Conservation (phyloP, 257 asterid genomes). For the Nyctanthes arbortristis region DNA sequence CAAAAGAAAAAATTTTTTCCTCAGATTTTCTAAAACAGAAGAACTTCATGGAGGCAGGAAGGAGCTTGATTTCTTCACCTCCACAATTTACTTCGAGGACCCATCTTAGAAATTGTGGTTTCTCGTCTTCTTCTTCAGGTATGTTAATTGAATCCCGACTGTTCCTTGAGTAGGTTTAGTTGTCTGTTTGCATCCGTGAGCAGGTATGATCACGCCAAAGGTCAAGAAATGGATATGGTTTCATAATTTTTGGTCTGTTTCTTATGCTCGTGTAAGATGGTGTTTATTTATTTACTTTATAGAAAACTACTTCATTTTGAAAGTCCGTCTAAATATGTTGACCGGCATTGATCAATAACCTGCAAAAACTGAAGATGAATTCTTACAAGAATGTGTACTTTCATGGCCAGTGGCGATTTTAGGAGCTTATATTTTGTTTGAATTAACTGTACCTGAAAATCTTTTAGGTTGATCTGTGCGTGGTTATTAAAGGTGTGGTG, state of each 20-base stretch:
- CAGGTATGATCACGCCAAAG: too few relatives aligned
- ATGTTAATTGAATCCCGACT: neutral
- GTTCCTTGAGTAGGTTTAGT: neutral
- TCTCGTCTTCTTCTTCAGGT: constrained; percentile 60
- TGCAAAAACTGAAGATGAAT: neutral
- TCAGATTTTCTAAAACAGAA: too few relatives aligned
- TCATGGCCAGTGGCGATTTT: too few relatives aligned
- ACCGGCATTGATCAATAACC: neutral
- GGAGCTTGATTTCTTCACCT: constrained; percentile 65
- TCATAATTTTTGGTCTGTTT: neutral
- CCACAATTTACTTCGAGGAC: constrained; percentile 54
- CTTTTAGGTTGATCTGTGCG: neutral
- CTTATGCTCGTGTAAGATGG: neutral
- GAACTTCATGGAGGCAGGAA: constrained; percentile 86
- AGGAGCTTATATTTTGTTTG: too few relatives aligned
- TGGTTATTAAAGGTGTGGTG: neutral
- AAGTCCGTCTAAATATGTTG: neutral
- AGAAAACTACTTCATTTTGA: neutral
- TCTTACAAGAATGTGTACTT: neutral
- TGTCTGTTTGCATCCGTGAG: too few relatives aligned
- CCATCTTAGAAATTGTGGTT: constrained; percentile 47
- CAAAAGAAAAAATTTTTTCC: too few relatives aligned
- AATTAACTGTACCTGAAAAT: neutral
- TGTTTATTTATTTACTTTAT: neutral
- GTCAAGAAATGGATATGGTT: too few relatives aligned